A percentile compares a stretch with the other conserved stretches of the same genome.
Conservation (phyloP, 257 asterid genomes). For the Leptodermis oblonga region DNA sequence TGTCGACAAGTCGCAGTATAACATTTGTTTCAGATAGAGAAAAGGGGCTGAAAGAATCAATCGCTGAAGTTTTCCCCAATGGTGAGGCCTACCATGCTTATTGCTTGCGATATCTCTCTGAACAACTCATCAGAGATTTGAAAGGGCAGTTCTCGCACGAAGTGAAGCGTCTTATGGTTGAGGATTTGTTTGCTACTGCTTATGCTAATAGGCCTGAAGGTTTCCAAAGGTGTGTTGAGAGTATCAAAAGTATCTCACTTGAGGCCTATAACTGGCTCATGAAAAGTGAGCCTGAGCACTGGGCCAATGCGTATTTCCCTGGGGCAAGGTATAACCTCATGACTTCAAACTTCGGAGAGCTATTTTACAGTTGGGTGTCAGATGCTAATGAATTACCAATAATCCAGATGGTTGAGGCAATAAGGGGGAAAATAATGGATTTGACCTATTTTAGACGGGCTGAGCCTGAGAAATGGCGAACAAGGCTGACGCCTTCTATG, state of each 20-base stretch:
- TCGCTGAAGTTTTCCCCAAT: constrained; percentile 57
- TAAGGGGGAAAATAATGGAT: constrained; percentile 66
- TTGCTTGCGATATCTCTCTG: constrained; percentile 76
- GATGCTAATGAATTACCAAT: constrained; percentile 93
- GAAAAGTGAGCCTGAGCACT: constrained; percentile 85
- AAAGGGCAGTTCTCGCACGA: constrained; percentile 83
- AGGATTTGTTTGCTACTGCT: constrained; percentile 73
- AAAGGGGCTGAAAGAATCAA: constrained; percentile 75
- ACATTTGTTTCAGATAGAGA: constrained; percentile 87
- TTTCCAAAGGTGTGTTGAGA: constrained; percentile 65
- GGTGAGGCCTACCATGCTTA: constrained; percentile 77
- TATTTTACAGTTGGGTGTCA: constrained; percentile 77
- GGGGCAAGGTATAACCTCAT: constrained; percentile 82
- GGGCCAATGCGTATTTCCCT: constrained; percentile 82
- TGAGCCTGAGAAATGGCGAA: constrained; percentile 62
- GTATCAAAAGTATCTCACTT: constrained; percentile 64
- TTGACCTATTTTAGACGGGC: constrained; percentile 50
- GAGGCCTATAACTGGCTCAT: constrained; percentile 86
- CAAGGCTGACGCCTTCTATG: constrained; percentile 74
- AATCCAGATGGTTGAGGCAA: constrained; percentile 85
- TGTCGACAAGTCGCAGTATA: constrained; percentile 50
- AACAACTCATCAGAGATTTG: constrained; percentile 74
- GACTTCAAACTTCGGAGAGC: constrained; percentile 78
- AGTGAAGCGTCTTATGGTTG: constrained; percentile 79
- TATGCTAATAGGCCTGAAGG: constrained; percentile 59